These are phyloP conservation scores for Microthlaspi erraticum DNA, from an alignment of 345 rosid genomes.

Conservation along the genomic window DNA sequence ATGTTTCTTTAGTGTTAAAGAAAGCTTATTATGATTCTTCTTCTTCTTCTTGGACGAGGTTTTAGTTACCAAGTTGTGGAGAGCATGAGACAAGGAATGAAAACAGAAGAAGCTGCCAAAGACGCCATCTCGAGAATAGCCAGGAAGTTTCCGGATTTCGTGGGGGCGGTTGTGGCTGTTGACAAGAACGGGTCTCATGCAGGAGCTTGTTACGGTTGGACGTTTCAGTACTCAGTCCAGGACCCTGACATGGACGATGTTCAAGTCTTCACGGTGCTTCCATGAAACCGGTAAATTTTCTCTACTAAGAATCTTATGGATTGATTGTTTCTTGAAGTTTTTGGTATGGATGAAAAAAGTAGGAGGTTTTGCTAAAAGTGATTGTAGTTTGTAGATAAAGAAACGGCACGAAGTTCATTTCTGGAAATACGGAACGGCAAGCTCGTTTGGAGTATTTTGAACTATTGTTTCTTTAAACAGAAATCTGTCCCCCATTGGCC, in stretches of 20 bases:
- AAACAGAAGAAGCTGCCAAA: slow-evolving; percentile 73
- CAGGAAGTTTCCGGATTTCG: slow-evolving; percentile 70
- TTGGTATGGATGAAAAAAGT: neutral
- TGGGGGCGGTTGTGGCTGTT: slow-evolving; percentile 90
- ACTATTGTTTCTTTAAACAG: slow-evolving; percentile 19
- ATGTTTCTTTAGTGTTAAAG: neutral
- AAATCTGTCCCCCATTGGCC: slow-evolving; percentile 37
- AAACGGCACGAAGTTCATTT: slow-evolving; percentile 32
- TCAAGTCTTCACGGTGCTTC: slow-evolving; percentile 69
- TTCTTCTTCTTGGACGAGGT: slow-evolving; percentile 21
- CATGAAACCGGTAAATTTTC: slow-evolving; percentile 27
- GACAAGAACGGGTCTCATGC: slow-evolving; percentile 75
- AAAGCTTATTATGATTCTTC: neutral
- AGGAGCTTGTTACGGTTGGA: slow-evolving; percentile 96
- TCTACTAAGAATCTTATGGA: neutral
- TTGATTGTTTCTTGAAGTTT: neutral
- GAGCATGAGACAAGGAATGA: slow-evolving; percentile 92
- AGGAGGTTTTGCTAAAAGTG: neutral
- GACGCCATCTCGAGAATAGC: slow-evolving; percentile 83
- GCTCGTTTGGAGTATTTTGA: slow-evolving; percentile 21
- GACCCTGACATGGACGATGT: slow-evolving; percentile 67
- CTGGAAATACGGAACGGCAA: slow-evolving; percentile 23
- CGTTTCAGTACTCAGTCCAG: slow-evolving; percentile 82
- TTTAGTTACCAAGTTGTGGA: slow-evolving; percentile 93
- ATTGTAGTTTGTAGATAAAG: slow-evolving; percentile 20